These are phyloP conservation scores for Rhizoclosmatium globosum DNA, from an alignment of 192 early-diverging fungal species.

Conservation along the genomic window DNA sequence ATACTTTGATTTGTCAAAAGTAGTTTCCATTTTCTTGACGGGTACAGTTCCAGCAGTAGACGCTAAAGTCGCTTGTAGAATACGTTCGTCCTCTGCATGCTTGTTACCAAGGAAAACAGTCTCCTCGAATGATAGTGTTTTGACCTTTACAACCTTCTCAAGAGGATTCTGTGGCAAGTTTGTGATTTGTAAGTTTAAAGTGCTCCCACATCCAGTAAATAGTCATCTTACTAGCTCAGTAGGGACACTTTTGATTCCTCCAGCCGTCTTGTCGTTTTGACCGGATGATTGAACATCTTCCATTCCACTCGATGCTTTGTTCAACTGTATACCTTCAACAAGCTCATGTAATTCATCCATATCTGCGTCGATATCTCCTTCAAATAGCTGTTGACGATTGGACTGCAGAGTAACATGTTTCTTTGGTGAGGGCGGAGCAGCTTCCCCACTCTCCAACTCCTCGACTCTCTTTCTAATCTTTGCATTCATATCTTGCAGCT, in stretches of 20 bases:
- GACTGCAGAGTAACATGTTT: not conserved
- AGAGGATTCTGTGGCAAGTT: not conserved
- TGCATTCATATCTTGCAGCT: not conserved
- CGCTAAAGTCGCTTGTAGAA: not conserved
- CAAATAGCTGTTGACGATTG: not conserved
- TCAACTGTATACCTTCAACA: not conserved
- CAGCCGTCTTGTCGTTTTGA: too few relatives aligned
- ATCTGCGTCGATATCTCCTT: not conserved
- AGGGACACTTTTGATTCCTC: too few relatives aligned
- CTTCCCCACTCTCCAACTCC: not conserved
- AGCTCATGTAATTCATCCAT: not conserved
- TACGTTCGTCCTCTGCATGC: not conserved
- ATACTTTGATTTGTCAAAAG: slow-evolving; percentile 9
- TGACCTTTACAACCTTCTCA: not conserved
- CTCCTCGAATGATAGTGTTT: slow-evolving; percentile 6
- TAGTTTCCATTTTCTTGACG: not conserved
- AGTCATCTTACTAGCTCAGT: too few relatives aligned
- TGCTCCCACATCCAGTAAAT: too few relatives aligned
- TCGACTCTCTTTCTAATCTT: not conserved
- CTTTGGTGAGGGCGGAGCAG: not conserved
- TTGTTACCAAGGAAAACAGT: not conserved
- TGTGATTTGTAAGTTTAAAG: too few relatives aligned
- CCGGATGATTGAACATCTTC: too few relatives aligned
- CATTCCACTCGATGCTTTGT: too few relatives aligned
- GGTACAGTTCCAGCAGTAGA: not conserved